phyloP scores from a whole-genome alignment of 1,284 basidiomycete genomes.

The Phlebopus sp. region DNA sequence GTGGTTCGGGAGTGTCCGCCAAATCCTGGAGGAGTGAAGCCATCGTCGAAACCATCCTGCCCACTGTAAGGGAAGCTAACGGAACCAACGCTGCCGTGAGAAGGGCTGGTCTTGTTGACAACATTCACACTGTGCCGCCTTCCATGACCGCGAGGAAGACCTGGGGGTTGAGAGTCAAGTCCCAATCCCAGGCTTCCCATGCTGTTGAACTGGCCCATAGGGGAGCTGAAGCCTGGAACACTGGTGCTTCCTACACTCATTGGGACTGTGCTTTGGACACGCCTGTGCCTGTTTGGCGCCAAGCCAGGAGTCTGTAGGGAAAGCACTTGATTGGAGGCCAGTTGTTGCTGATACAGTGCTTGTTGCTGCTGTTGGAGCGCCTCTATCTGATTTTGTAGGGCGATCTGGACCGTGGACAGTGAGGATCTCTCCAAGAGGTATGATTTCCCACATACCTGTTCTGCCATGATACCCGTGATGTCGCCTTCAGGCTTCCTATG shows the following conservation, averaged over 20 bases:
- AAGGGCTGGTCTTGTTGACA: constrained; percentile 61
- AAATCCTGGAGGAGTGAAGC: constrained; percentile 55
- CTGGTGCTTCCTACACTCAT: constrained; percentile 48
- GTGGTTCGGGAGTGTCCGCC: constrained; percentile 75
- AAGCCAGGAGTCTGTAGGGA: constrained; percentile 71
- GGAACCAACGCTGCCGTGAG: constrained; percentile 46
- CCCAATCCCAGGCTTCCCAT: constrained; percentile 56
- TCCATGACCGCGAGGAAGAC: constrained; percentile 80
- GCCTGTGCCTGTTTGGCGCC: constrained; percentile 72
- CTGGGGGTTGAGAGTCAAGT: constrained; percentile 61
- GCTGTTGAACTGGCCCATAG: constrained; percentile 69
- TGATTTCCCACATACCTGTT: constrained; percentile 59
- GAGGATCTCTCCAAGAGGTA: constrained; percentile 4
- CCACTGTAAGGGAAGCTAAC: constrained; percentile 47
- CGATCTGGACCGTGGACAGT: constrained; percentile 57
- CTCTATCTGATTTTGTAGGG: constrained; percentile 88
- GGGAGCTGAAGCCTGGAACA: constrained; percentile 49
- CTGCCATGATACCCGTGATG: constrained; percentile 83
- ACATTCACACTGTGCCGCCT: constrained; percentile 95
- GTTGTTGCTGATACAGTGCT: constrained; percentile 82
- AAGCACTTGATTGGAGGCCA: constrained; percentile 72
- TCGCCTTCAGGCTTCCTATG: constrained; percentile 68
- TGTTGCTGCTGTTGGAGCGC: constrained; percentile 88
- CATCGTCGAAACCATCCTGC: constrained; percentile 74
- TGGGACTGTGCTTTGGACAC: constrained; percentile 85